Percentiles rank a stretch among this genome's conserved stretches.
Evolutionary conservation across 305 asterid species (phyloP).

Genomic region (Fraxinus nigra): DNA sequence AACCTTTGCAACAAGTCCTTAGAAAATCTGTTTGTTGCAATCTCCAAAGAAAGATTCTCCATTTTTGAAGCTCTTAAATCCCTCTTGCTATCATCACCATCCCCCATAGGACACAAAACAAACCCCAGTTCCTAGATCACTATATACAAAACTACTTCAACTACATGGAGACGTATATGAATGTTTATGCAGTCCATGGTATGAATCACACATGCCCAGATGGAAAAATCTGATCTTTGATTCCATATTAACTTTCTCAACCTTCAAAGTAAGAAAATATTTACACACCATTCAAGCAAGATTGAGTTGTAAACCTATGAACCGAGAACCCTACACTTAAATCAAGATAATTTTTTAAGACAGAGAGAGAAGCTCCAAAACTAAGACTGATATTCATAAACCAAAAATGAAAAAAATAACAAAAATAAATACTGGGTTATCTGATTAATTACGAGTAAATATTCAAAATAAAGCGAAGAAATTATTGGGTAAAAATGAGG

Average conservation of each 20-base stretch:
- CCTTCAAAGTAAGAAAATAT: constrained; percentile 24
- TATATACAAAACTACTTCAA: constrained; percentile 2
- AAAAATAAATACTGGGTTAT: constrained; percentile 11
- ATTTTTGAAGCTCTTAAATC: constrained; percentile 42
- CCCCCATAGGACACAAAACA: constrained; percentile 43
- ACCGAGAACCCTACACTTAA: not conserved
- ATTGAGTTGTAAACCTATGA: not conserved
- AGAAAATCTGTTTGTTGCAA: constrained; percentile 45
- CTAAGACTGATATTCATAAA: not conserved
- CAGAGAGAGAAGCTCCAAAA: not conserved
- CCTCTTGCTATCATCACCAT: constrained; percentile 40
- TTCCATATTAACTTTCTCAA: constrained; percentile 44
- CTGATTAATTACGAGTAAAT: not conserved
- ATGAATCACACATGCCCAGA: constrained; percentile 39
- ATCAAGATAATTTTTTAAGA: not conserved
- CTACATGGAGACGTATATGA: constrained; percentile 5
- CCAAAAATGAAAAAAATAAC: not conserved
- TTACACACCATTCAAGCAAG: not conserved
- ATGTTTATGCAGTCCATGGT: constrained; percentile 33
- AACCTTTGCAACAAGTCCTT: constrained; percentile 72
- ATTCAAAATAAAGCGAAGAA: constrained; percentile 3
- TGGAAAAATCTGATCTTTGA: constrained; percentile 34
- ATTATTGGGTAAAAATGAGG: constrained; percentile 3
- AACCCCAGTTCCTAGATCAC: constrained; percentile 9
- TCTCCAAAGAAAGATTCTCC: constrained; percentile 62